Conservation (phyloP, 2,329 filamentous ascomycete species). For the Microdochium bolleyi region DNA sequence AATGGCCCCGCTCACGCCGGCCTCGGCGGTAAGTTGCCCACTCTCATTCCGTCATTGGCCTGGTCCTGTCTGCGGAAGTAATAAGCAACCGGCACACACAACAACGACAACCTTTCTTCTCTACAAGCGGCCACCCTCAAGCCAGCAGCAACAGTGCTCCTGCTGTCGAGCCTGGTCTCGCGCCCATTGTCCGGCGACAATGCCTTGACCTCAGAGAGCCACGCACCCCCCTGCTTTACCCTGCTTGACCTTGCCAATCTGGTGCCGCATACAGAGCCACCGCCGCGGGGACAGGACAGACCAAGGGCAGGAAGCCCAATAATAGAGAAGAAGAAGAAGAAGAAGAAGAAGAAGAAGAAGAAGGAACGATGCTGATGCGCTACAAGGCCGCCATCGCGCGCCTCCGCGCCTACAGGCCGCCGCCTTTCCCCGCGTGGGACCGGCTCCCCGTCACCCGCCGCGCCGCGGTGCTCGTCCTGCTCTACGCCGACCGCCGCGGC, state of each 20-base stretch:
- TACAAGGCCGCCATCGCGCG: slow-evolving; percentile 50
- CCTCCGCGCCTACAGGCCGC: slow-evolving; percentile 52
- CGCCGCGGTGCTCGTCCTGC: slow-evolving; percentile 79
- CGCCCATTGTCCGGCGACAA: too few relatives aligned
- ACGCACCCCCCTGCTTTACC: too few relatives aligned
- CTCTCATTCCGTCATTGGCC: slow-evolving; percentile 1
- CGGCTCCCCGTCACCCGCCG: slow-evolving; percentile 55
- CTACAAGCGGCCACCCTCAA: too few relatives aligned
- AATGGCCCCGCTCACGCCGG: slow-evolving; percentile 48
- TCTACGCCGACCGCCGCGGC: slow-evolving; percentile 78
- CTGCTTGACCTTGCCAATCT: too few relatives aligned
- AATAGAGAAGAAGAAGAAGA: slow-evolving; percentile 3
- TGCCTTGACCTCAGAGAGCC: too few relatives aligned
- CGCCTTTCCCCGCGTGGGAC: slow-evolving; percentile 55
- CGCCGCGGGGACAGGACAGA: too few relatives aligned
- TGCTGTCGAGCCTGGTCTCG: too few relatives aligned
- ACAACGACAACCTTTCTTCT: too few relatives aligned
- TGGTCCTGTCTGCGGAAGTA: neutral
- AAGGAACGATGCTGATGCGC: slow-evolving; percentile 17
- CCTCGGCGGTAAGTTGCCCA: slow-evolving; percentile 41
- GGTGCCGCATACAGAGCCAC: too few relatives aligned
- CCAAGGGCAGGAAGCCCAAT: neutral
- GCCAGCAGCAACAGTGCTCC: too few relatives aligned
- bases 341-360: neutral
- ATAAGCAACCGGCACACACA: too few relatives aligned